A percentile compares a stretch with the other conserved stretches of the same genome.
Conservation (phyloP, 176 grass and related monocot genomes). For the Chrysopogon serrulatus region DNA sequence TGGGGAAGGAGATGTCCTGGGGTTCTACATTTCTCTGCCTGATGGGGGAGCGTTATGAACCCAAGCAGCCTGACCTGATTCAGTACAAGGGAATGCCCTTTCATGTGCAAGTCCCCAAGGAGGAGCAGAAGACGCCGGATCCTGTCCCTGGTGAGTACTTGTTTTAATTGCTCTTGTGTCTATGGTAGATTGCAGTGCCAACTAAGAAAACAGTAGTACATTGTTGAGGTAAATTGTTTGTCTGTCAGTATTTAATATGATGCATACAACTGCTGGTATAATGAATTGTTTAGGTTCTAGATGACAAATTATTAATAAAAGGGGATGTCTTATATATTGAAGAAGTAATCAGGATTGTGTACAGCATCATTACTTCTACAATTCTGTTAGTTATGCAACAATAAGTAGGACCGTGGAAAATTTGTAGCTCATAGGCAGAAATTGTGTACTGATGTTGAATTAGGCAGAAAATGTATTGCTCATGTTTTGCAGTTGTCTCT, state of each 20-base stretch:
- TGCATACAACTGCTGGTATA: neutral
- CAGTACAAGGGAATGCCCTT: conserved; percentile 83
- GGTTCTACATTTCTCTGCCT: conserved; percentile 86
- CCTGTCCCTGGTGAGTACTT: conserved; percentile 69
- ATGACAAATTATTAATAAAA: neutral
- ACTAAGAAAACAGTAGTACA: neutral
- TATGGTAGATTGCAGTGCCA: neutral
- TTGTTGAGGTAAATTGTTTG: neutral
- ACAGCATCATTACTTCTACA: neutral
- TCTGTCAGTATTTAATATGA: neutral
- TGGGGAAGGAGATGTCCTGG: conserved; percentile 68
- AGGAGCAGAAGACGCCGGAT: conserved; percentile 48
- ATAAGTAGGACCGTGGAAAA: neutral
- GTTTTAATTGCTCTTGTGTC: neutral
- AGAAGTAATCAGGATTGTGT: neutral
- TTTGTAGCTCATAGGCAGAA: neutral
- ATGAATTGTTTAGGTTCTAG: neutral
- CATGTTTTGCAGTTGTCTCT: neutral
- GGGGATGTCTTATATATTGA: neutral
- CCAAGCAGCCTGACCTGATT: conserved; percentile 65
- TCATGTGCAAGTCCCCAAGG: conserved; percentile 55
- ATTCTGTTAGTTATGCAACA: neutral
- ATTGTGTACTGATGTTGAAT: neutral
- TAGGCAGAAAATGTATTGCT: neutral
- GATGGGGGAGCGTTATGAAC: conserved; percentile 71